Conservation (phyloP, 148 eudicot genomes). For the Rheum nobile region DNA sequence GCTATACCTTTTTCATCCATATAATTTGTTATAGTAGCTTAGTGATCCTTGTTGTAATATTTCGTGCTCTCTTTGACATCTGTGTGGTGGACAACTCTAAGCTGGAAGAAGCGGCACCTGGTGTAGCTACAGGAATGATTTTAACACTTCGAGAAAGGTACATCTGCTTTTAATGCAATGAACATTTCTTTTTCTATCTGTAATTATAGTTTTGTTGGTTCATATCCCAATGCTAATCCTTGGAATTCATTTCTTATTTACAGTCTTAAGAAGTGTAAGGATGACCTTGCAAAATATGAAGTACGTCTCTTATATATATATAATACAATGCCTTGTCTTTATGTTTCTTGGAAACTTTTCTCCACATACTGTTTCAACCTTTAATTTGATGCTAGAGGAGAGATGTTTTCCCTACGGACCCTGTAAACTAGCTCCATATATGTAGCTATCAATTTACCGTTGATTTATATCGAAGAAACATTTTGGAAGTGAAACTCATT, state of each 20-base stretch:
- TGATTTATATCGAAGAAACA: background rate
- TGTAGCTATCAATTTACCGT: background rate
- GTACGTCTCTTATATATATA: slow-evolving; percentile 26
- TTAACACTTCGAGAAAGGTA: slow-evolving; percentile 96
- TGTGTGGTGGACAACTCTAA: slow-evolving; percentile 37
- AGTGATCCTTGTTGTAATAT: background rate
- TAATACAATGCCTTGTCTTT: background rate
- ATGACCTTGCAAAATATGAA: slow-evolving; percentile 64
- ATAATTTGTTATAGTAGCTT: background rate
- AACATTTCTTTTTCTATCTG: background rate
- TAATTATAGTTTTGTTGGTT: background rate
- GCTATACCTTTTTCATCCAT: background rate
- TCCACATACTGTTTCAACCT: background rate
- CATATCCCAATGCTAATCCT: background rate
- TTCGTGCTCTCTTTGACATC: background rate
- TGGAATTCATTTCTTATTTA: slow-evolving; percentile 11
- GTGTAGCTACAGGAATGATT: slow-evolving; percentile 95
- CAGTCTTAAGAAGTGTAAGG: slow-evolving; percentile 88
- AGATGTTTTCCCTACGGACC: background rate
- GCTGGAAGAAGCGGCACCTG: slow-evolving; percentile 92
- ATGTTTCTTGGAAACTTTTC: background rate
- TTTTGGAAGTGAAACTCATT: background rate
- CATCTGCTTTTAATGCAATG: slow-evolving; percentile 2
- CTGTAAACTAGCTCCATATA: background rate
- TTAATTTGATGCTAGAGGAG: background rate